Conservation (phyloP, 768 basidiomycete genomes). For the Strobilomyces dryophilus region DNA sequence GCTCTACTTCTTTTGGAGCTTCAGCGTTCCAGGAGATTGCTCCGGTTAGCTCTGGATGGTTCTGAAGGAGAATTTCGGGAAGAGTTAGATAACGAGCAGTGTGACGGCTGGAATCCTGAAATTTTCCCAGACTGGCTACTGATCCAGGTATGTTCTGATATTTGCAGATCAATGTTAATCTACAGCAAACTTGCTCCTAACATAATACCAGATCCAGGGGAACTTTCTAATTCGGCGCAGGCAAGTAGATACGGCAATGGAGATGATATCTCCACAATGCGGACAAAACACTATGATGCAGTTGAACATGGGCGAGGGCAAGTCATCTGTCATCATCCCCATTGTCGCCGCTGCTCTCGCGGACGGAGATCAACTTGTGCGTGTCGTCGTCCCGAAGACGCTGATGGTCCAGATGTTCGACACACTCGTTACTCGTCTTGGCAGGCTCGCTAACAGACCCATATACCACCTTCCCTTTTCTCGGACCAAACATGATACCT, state of each 20-base stretch:
- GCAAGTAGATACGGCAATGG: constrained; percentile 35
- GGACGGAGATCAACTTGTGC: constrained; percentile 37
- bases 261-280: constrained; percentile 41
- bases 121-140: constrained; percentile 38
- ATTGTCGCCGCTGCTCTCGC: constrained; percentile 32
- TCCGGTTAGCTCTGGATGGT: constrained; percentile 16
- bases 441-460: constrained; percentile 39
- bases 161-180: no score
- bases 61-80: constrained; percentile 28
- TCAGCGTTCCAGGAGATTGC: neutral
- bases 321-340: no score
- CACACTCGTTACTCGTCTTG: constrained; percentile 36
- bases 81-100: constrained; percentile 16
- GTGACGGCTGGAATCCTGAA: neutral
- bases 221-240: constrained; percentile 17
- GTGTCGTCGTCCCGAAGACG: constrained; percentile 44
- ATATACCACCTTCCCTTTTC: constrained; percentile 45
- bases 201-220: constrained; percentile 30
- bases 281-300: constrained; percentile 38
- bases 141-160: constrained; percentile 32
- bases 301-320: neutral
- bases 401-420: constrained; percentile 44
- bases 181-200: no score
- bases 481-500: neutral
- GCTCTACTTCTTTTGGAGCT: constrained; percentile 24